phyloP scores from a whole-genome alignment of 75 land plant genomes.

The Cupressus sempervirens region DNA sequence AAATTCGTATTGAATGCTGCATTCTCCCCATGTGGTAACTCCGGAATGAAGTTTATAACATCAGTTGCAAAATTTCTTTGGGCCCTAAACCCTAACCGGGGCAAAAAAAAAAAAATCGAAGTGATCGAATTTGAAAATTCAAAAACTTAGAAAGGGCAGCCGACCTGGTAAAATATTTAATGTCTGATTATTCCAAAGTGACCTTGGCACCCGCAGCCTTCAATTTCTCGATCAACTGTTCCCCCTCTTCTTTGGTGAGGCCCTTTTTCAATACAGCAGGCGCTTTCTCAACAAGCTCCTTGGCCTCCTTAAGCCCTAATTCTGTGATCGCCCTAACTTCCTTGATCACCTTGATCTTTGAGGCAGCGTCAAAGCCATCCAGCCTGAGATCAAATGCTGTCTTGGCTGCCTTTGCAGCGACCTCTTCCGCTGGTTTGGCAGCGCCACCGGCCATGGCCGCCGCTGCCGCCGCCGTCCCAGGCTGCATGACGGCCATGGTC shows the following conservation, averaged over 20 bases:
- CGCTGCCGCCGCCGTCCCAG: conserved; percentile 33
- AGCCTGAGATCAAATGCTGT: conserved; percentile 59
- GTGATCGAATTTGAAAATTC: not conserved
- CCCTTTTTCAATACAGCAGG: conserved; percentile 68
- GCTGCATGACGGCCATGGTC: conserved; percentile 32
- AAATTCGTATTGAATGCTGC: not conserved
- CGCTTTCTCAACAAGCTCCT: conserved; percentile 78
- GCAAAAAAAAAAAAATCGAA: not conserved
- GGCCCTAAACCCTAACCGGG: not conserved
- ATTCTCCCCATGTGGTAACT: too few species aligned
- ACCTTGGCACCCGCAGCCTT: conserved; percentile 64
- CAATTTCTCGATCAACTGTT: conserved; percentile 56
- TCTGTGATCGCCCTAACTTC: conserved; percentile 67
- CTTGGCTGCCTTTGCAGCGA: conserved; percentile 66
- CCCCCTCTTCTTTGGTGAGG: conserved; percentile 63
- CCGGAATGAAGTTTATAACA: too few species aligned
- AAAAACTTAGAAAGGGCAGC: not conserved
- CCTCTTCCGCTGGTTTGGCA: conserved; percentile 27
- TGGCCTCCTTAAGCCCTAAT: conserved; percentile 79
- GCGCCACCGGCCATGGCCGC: conserved; percentile 21
- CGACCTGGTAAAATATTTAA: not conserved
- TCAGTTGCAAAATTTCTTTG: not conserved
- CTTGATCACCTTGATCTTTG: conserved; percentile 77
- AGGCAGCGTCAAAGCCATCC: conserved; percentile 62
- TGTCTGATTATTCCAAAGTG: conserved; percentile 44